Conservation (phyloP, 2,329 filamentous ascomycete species). For the Colletotrichum sp. region DNA sequence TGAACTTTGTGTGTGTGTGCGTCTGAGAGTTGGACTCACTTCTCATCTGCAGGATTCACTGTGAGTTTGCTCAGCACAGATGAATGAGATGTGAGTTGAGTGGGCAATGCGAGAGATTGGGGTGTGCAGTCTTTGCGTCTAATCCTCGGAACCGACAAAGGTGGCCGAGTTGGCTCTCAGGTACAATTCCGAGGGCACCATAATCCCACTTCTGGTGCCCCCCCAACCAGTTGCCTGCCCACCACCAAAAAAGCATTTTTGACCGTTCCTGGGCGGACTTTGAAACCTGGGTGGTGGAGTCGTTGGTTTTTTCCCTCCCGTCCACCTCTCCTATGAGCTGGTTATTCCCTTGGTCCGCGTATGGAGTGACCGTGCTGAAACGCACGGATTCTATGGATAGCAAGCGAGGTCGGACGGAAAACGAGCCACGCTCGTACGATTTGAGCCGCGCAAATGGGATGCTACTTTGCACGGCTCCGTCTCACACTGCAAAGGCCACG, state of each 20-base stretch:
- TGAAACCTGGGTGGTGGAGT: slow-evolving; percentile 15
- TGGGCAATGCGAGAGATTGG: background rate
- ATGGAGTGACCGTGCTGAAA: slow-evolving; percentile 3
- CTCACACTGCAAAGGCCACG: background rate
- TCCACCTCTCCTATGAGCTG: background rate
- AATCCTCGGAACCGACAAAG: background rate
- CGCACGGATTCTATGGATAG: background rate
- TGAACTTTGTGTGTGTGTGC: background rate
- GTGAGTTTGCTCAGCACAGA: background rate
- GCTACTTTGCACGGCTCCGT: background rate
- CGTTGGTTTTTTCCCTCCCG: background rate
- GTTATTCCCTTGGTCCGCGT: background rate
- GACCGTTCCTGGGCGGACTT: background rate
- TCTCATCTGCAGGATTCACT: background rate
- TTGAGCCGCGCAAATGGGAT: background rate
- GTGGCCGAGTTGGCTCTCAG: background rate
- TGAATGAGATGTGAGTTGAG: background rate
- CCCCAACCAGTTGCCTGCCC: background rate
- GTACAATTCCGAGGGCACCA: background rate
- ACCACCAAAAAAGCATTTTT: background rate
- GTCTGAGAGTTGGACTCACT: background rate
- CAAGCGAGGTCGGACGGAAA: background rate
- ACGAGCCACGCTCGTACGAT: background rate
- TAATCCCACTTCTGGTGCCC: background rate
- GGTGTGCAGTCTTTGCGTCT: background rate